A percentile compares a stretch with the other conserved stretches of the same genome.
Conservation (phyloP, 2,329 filamentous ascomycete genomes). For the Fusarium decemcellulare region DNA sequence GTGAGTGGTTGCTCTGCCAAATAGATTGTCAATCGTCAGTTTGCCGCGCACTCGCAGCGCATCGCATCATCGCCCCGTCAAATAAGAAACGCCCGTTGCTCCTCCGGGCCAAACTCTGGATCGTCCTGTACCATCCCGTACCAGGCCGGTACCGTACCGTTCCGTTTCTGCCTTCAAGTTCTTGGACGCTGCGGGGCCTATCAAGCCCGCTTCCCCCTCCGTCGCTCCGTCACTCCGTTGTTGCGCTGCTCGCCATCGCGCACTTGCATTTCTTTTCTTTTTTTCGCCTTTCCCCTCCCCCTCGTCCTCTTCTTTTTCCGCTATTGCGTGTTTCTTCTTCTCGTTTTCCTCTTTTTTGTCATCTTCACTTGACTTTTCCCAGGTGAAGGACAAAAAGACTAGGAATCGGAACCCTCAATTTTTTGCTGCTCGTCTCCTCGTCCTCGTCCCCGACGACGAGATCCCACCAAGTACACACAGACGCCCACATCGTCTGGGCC, state of each 20-base stretch:
- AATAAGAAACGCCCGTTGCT: neutral
- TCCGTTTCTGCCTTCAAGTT: conserved; percentile 2
- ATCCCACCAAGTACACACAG: conserved; percentile 19
- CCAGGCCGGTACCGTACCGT: conserved; percentile 28
- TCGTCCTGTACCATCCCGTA: conserved; percentile 30
- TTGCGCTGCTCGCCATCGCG: conserved; percentile 24
- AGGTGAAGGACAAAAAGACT: conserved; percentile 40
- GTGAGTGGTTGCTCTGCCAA: conserved; percentile 27
- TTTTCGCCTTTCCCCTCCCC: conserved; percentile 14
- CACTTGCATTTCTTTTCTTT: conserved; percentile 32
- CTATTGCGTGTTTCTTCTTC: conserved; percentile 9
- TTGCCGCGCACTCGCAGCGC: neutral
- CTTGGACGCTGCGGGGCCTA: conserved; percentile 23
- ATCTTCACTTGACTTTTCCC: conserved; percentile 33
- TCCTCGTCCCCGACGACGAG: conserved; percentile 19
- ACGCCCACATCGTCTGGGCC: conserved; percentile 30
- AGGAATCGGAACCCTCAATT: conserved; percentile 23
- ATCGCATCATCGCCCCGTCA: conserved; percentile 24
- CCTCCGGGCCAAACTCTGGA: conserved; percentile 16
- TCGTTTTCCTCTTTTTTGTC: conserved; percentile 24
- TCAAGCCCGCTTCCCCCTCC: conserved; percentile 29
- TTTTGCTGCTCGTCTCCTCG: conserved; percentile 7
- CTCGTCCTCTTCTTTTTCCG: conserved; percentile 1
- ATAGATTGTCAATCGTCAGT: conserved; percentile 10
- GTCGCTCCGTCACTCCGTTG: conserved; percentile 20